Evolutionary conservation across 768 basidiomycete species (phyloP).

Genomic region (Boletales sp.): DNA sequence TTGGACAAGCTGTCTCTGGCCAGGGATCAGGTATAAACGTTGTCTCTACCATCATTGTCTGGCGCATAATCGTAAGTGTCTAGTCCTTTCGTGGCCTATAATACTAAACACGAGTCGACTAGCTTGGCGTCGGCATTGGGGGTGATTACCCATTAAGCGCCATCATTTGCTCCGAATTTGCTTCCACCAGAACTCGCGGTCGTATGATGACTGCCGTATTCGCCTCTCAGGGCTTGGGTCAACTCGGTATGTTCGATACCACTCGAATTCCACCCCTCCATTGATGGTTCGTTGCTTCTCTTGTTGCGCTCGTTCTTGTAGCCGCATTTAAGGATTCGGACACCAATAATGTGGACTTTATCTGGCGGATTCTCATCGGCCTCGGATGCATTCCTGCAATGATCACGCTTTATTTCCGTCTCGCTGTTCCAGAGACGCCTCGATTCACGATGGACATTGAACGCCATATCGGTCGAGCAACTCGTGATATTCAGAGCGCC

Average conservation of each 20-base stretch:
- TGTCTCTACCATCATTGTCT: slow-evolving; percentile 69
- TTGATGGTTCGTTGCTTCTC: too few relatives aligned
- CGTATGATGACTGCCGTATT: slow-evolving; percentile 87
- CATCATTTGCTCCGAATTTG: slow-evolving; percentile 85
- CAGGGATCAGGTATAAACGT: slow-evolving; percentile 58
- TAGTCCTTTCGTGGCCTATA: not conserved
- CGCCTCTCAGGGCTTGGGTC: slow-evolving; percentile 82
- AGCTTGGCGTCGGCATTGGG: slow-evolving; percentile 57
- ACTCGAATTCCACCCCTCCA: too few relatives aligned
- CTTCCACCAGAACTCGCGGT: slow-evolving; percentile 68
- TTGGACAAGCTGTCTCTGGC: slow-evolving; percentile 75
- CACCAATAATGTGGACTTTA: too few relatives aligned
- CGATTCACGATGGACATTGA: not conserved
- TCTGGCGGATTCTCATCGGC: too few relatives aligned
- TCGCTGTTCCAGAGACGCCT: not conserved
- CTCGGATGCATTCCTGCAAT: too few relatives aligned
- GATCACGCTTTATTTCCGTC: too few relatives aligned
- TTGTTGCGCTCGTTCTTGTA: too few relatives aligned
- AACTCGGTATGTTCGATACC: slow-evolving; percentile 39
- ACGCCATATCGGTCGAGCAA: not conserved
- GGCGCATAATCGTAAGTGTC: slow-evolving; percentile 62
- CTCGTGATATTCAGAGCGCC: not conserved
- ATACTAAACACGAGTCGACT: slow-evolving; percentile 31
- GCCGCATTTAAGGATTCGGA: too few relatives aligned
- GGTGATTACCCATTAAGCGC: slow-evolving; percentile 83